Conservation (phyloP, 805 yeast species). For the Tanozyma kutaoensis region DNA sequence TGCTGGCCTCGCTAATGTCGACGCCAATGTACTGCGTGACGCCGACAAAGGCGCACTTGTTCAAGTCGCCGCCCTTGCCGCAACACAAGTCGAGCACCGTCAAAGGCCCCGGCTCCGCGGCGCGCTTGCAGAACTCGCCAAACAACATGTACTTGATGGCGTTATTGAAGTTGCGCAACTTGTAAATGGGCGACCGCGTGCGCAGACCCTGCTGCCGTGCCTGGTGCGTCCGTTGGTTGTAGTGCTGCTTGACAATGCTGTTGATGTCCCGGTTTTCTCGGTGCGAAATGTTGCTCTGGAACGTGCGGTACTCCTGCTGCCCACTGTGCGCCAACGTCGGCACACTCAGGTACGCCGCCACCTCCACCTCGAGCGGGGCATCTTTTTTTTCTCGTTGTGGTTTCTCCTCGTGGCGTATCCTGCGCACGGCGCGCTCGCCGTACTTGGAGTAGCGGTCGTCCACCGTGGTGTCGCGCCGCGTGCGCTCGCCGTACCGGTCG, state of each 20-base stretch:
- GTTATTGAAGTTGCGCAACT: conserved; percentile 81
- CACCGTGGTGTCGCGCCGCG: conserved; percentile 1
- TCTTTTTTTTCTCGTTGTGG: no score
- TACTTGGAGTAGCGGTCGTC: conserved; percentile 7
- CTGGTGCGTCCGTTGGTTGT: conserved; percentile 69
- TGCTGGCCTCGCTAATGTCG: conserved; percentile 83
- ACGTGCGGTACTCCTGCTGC: conserved; percentile 17
- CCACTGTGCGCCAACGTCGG: conserved; percentile 7
- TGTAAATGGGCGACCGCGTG: conserved; percentile 69
- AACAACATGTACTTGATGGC: conserved; percentile 80
- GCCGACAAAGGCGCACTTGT: conserved; percentile 70
- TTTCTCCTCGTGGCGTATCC: conserved; percentile 1
- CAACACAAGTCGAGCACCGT: conserved; percentile 79
- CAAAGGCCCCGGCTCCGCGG: conserved; percentile 12
- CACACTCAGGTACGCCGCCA: conserved; percentile 7
- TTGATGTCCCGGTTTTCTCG: conserved; percentile 33
- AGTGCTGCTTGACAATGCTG: conserved; percentile 66
- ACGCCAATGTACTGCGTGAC: conserved; percentile 76
- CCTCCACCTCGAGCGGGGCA: conserved; percentile 3
- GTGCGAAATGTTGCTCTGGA: conserved; percentile 22
- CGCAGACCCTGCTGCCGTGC: conserved; percentile 50
- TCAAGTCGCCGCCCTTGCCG: conserved; percentile 96
- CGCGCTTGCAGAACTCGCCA: conserved; percentile 42
- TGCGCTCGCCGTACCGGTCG: no score
- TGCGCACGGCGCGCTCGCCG: conserved; percentile 6